A percentile compares a stretch with the other conserved stretches of the same genome.
Conservation (phyloP, 352 stramenopile genomes). For the Globisporangium yorkense region DNA sequence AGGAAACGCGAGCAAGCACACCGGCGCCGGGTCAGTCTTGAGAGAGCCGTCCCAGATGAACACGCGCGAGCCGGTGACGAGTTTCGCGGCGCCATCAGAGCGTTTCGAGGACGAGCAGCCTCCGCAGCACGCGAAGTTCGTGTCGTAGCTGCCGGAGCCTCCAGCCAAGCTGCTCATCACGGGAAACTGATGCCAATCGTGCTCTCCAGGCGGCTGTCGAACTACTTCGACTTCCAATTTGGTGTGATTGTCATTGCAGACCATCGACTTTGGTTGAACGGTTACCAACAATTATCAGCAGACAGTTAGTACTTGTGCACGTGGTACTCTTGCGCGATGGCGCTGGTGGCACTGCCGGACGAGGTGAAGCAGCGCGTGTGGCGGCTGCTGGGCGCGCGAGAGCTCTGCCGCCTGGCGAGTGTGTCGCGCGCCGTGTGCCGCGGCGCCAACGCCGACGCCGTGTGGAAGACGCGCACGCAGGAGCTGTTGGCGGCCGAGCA, state of each 20-base stretch:
- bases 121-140: slow-evolving; percentile 63
- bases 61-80: slow-evolving; percentile 37
- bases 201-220: too few relatives aligned
- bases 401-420: slow-evolving; percentile 47
- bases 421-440: slow-evolving; percentile 22
- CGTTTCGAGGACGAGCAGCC: slow-evolving; percentile 58
- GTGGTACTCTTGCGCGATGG: slow-evolving; percentile 1
- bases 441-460: slow-evolving; percentile 25
- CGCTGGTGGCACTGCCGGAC: slow-evolving; percentile 43
- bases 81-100: slow-evolving; percentile 35
- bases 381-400: slow-evolving; percentile 33
- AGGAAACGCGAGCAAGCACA: slow-evolving; percentile 49
- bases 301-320: too few relatives aligned
- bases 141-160: slow-evolving; percentile 19
- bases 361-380: slow-evolving; percentile 65
- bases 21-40: slow-evolving; percentile 38
- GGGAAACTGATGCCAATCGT: not conserved
- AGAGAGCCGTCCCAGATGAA: slow-evolving; percentile 70
- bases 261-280: not conserved
- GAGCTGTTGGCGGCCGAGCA: slow-evolving; percentile 22
- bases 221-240: too few relatives aligned
- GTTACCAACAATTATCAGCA: not conserved
- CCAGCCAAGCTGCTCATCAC: slow-evolving; percentile 1
- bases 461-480: slow-evolving; percentile 35
- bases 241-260: not conserved